Evolutionary conservation across 306 rosid genomes (phyloP).

Genomic region (Astragalus membranaceus): DNA sequence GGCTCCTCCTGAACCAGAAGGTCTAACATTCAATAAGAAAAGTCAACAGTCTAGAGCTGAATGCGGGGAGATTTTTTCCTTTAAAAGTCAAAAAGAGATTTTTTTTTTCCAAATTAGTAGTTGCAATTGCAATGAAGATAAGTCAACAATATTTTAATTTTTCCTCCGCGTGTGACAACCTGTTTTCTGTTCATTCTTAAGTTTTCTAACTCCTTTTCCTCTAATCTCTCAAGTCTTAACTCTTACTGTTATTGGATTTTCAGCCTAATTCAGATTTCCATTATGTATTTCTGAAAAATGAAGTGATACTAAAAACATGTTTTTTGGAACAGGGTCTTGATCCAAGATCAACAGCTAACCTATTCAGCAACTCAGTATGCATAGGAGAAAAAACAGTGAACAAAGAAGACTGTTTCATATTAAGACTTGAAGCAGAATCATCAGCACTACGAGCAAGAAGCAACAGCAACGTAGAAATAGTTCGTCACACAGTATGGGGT

Average conservation of each 20-base stretch:
- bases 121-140: slow-evolving; percentile 1
- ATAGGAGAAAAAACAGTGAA: slow-evolving; percentile 73
- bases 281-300: too few species aligned
- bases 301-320: neutral
- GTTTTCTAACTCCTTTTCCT: slow-evolving; percentile 11
- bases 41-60: slow-evolving; percentile 6
- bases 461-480: slow-evolving; percentile 65
- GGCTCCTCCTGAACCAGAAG: neutral
- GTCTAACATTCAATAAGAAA: slow-evolving; percentile 7
- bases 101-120: neutral
- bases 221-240: neutral
- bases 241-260: too few species aligned
- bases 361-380: slow-evolving; percentile 61
- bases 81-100: neutral
- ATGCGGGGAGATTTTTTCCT: neutral
- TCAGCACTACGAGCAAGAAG: slow-evolving; percentile 57
- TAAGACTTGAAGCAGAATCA: slow-evolving; percentile 63
- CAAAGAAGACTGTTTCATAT: slow-evolving; percentile 69
- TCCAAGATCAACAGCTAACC: slow-evolving; percentile 77
- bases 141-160: slow-evolving; percentile 19
- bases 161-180: slow-evolving; percentile 25
- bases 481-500: slow-evolving; percentile 84
- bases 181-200: slow-evolving; percentile 3
- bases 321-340: slow-evolving; percentile 64
- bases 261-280: too few species aligned